Conservation (phyloP, 345 rosid genomes). For the Boechera stricta region DNA sequence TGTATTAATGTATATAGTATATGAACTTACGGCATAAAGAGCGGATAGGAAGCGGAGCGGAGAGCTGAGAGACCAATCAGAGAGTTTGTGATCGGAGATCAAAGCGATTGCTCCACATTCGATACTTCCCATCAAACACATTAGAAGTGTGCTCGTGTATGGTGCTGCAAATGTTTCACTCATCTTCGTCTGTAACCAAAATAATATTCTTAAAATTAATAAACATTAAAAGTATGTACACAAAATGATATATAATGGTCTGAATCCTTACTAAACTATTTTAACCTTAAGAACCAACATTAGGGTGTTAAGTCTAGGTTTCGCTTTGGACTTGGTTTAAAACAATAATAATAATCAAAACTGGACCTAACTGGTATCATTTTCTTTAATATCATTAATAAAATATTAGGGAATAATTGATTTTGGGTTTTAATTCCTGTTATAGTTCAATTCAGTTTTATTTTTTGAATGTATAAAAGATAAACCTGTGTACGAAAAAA, state of each 20-base stretch:
- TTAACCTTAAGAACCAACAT: background rate
- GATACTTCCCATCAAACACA: constrained; percentile 75
- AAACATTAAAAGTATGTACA: constrained; percentile 11
- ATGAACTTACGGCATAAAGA: constrained; percentile 63
- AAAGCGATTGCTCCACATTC: constrained; percentile 59
- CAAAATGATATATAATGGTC: background rate
- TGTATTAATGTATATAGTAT: background rate
- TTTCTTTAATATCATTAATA: too few species aligned
- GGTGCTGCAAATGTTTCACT: constrained; percentile 78
- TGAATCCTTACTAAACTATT: background rate
- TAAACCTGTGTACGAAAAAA: background rate
- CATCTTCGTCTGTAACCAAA: constrained; percentile 58
- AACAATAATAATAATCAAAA: too few species aligned
- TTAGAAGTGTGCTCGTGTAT: constrained; percentile 72
- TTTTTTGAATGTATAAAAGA: background rate
- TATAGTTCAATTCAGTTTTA: background rate
- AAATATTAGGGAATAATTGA: too few species aligned
- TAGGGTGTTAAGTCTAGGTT: too few species aligned
- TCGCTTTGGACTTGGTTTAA: too few species aligned
- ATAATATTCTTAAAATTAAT: background rate
- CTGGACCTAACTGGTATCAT: too few species aligned
- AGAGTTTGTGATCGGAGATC: constrained; percentile 46
- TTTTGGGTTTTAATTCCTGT: too few species aligned
- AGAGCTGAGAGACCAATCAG: constrained; percentile 70
- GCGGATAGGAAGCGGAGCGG: constrained; percentile 64